These are phyloP conservation scores for Drosera capensis DNA, from an alignment of 148 eudicot species.

Conservation along the genomic window DNA sequence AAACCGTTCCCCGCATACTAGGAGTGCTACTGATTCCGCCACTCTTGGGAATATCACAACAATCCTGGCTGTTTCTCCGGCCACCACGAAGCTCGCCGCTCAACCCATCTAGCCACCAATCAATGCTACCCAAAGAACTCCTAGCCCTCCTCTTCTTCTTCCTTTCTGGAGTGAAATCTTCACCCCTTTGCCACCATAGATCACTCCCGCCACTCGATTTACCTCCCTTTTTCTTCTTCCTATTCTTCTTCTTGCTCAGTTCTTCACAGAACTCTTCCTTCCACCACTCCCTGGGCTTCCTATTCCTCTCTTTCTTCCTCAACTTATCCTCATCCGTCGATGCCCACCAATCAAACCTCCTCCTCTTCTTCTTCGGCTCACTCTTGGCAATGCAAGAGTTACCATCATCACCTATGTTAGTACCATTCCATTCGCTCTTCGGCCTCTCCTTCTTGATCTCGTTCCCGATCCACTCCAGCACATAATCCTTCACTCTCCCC, in stretches of 20 bases:
- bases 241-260: conserved; percentile 55
- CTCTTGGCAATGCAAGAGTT: conserved; percentile 5
- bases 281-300: conserved; percentile 99
- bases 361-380: conserved; percentile 40
- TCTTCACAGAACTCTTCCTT: conserved; percentile 93
- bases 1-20: conserved; percentile 96
- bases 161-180: conserved; percentile 48
- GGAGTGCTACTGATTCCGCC: conserved; percentile 94
- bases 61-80: conserved; percentile 71
- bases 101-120: conserved; percentile 90
- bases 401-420: conserved; percentile 9
- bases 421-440: conserved; percentile 33
- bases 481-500: conserved; percentile 78
- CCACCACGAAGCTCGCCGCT: conserved; percentile 65
- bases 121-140: conserved; percentile 64
- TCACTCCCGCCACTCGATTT: conserved; percentile 30
- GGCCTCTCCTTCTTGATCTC: conserved; percentile 86
- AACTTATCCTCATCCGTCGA: conserved; percentile 41
- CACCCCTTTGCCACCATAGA: conserved; percentile 86
- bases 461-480: conserved; percentile 96
- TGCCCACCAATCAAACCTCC: conserved; percentile 68
- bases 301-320: conserved; percentile 40
- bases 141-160: conserved; percentile 55
- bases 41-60: conserved; percentile 72
- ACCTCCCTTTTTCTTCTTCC: conserved; percentile 33